These are phyloP conservation scores for Aspergillus bertholletiae DNA, from an alignment of 495 filamentous ascomycete species.

Conservation along the genomic window DNA sequence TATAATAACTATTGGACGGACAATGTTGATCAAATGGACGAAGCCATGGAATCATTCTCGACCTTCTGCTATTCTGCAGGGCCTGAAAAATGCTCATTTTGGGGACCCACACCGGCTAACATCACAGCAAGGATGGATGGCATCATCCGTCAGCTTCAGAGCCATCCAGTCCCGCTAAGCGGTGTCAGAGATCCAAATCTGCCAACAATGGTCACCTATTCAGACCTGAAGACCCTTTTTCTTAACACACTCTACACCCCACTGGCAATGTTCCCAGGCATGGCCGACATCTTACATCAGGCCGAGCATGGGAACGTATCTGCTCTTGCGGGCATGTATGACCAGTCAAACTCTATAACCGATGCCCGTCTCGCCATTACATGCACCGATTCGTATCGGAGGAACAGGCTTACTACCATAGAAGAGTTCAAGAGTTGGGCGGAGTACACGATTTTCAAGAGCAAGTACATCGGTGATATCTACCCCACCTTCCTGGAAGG, in stretches of 20 bases:
- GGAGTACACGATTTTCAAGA: slow-evolving; percentile 12
- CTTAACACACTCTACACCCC: slow-evolving; percentile 15
- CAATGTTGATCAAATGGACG: slow-evolving; percentile 39
- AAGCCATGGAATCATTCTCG: slow-evolving; percentile 32
- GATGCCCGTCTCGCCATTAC: slow-evolving; percentile 14
- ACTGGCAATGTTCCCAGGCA: slow-evolving; percentile 9
- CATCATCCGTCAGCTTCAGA: slow-evolving; percentile 30
- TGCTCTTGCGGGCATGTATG: slow-evolving; percentile 11
- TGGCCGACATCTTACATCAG: slow-evolving; percentile 15
- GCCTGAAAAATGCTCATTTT: slow-evolving; percentile 30
- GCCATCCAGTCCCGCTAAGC: slow-evolving; percentile 39
- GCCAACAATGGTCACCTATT: slow-evolving; percentile 27
- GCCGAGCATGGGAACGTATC: slow-evolving; percentile 10
- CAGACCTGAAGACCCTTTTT: slow-evolving; percentile 21
- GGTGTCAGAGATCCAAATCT: slow-evolving; percentile 17
- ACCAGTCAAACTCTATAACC: slow-evolving; percentile 8
- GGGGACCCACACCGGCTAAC: slow-evolving; percentile 33
- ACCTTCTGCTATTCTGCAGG: slow-evolving; percentile 40
- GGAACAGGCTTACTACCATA: slow-evolving; percentile 11
- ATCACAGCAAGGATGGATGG: slow-evolving; percentile 35
- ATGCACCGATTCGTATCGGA: slow-evolving; percentile 14
- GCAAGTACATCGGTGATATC: slow-evolving; percentile 18
- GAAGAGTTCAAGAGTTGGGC: slow-evolving; percentile 12
- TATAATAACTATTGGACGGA: slow-evolving; percentile 29
- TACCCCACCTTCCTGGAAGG: slow-evolving; percentile 8